A percentile compares a stretch with the other conserved stretches of the same genome.
phyloP scores from a whole-genome alignment of 345 rosid species.

The Syzygium aqueum region DNA sequence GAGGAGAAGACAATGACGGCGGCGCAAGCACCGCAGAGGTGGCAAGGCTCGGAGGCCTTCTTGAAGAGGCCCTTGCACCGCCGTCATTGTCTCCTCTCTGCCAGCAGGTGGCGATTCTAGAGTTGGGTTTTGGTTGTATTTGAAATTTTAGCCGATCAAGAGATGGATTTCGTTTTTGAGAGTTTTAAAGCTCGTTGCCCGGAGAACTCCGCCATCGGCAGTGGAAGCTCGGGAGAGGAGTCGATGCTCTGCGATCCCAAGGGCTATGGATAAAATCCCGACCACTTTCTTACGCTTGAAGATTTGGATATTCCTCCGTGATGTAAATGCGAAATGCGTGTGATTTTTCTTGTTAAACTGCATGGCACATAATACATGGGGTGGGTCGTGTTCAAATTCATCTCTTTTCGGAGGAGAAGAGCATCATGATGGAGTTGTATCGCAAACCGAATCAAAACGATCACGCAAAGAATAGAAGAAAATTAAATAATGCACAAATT shows the following conservation, averaged over 20 bases:
- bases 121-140: constrained; percentile 34
- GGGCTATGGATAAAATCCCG: neutral
- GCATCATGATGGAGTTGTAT: too few relatives aligned
- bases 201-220: neutral
- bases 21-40: neutral
- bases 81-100: too few relatives aligned
- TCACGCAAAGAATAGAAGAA: too few relatives aligned
- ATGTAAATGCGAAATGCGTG: neutral
- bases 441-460: too few relatives aligned
- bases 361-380: neutral
- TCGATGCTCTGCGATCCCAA: neutral
- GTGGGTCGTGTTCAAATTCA: neutral
- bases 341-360: neutral
- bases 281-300: neutral
- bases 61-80: neutral
- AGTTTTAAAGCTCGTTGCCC: neutral
- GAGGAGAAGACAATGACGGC: neutral
- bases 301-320: neutral
- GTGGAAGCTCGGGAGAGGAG: neutral
- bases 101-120: constrained; percentile 4
- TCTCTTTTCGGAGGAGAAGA: neutral
- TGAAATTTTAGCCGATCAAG: constrained; percentile 19
- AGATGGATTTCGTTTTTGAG: constrained; percentile 13
- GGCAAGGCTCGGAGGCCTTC: neutral
- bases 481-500: too few relatives aligned